Percentiles rank a stretch among this genome's conserved stretches.
Conservation (phyloP, 139 green algal genomes). For the Chlorella sp. region DNA sequence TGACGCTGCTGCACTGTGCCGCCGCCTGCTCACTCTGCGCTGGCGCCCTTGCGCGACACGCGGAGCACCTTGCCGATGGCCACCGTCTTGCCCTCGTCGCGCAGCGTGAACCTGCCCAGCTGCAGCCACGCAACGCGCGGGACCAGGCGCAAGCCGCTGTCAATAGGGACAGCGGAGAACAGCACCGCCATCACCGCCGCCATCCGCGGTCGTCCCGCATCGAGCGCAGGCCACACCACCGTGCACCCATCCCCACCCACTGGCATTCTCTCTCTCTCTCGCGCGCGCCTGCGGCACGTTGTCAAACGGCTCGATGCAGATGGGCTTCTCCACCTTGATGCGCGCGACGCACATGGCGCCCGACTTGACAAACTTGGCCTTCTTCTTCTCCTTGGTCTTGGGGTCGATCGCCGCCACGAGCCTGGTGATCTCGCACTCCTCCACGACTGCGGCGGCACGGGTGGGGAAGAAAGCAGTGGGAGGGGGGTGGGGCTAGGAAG, state of each 20-base stretch:
- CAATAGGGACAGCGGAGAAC: no score
- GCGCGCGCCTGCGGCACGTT: conserved; percentile 73
- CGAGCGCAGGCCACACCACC: no score
- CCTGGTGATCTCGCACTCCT: conserved; percentile 96
- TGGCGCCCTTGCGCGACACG: conserved; percentile 62
- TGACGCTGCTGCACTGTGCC: neutral
- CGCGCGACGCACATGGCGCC: conserved; percentile 54
- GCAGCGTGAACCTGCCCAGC: conserved; percentile 92
- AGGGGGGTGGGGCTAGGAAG: no score
- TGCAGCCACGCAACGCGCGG: no score
- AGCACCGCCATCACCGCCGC: no score
- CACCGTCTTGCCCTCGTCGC: conserved; percentile 93
- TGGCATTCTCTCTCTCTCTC: no score
- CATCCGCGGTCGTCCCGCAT: no score
- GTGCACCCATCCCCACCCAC: no score
- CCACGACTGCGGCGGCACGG: conserved; percentile 50
- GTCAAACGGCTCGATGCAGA: conserved; percentile 92
- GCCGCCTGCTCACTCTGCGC: neutral
- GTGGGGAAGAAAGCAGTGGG: no score
- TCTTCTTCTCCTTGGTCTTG: conserved; percentile 88
- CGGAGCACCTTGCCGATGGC: conserved; percentile 95
- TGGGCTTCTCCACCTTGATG: conserved; percentile 74
- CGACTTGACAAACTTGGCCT: conserved; percentile 81
- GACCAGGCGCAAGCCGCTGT: no score
- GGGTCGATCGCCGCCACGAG: conserved; percentile 81